Conservation (phyloP, 1,139 yeast species). For the Hemisphaericaspora lyxosophila region DNA sequence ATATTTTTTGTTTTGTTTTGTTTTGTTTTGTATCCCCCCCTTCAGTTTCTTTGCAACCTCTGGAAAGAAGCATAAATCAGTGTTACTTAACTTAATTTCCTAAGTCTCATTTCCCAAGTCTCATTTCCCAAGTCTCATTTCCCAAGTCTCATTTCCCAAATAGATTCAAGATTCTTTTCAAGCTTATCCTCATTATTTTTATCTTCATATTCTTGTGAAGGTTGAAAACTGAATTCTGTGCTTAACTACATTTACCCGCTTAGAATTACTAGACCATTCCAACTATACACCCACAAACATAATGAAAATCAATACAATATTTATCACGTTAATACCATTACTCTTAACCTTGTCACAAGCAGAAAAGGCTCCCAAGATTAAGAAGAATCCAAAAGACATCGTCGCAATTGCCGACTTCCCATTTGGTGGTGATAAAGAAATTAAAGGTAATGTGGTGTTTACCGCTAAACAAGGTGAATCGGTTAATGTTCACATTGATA, state of each 20-base stretch:
- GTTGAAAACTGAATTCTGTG: background rate
- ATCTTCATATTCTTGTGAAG: conserved; percentile 13
- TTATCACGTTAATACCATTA: conserved; percentile 1
- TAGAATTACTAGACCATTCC: background rate
- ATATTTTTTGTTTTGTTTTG: background rate
- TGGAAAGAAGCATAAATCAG: background rate
- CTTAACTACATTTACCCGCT: background rate
- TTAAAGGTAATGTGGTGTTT: conserved; percentile 53
- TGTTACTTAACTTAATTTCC: background rate
- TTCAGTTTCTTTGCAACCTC: background rate
- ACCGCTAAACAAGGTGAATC: conserved; percentile 45
- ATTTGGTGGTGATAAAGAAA: conserved; percentile 35
- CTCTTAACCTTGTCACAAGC: conserved; percentile 6
- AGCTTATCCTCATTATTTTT: conserved; percentile 8
- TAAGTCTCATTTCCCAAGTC: no score
- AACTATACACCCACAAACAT: conserved; percentile 1
- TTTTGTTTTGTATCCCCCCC: no score
- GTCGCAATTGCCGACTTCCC: conserved; percentile 62
- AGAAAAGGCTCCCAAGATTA: conserved; percentile 39
- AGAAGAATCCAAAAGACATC: conserved; percentile 43
- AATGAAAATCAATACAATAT: conserved; percentile 6
- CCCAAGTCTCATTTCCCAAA: background rate
- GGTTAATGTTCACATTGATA: conserved; percentile 59
- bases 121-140: background rate
- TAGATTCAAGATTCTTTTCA: conserved; percentile 8